phyloP scores from a whole-genome alignment of 2,329 filamentous ascomycete genomes.

The Colletotrichum lupini region DNA sequence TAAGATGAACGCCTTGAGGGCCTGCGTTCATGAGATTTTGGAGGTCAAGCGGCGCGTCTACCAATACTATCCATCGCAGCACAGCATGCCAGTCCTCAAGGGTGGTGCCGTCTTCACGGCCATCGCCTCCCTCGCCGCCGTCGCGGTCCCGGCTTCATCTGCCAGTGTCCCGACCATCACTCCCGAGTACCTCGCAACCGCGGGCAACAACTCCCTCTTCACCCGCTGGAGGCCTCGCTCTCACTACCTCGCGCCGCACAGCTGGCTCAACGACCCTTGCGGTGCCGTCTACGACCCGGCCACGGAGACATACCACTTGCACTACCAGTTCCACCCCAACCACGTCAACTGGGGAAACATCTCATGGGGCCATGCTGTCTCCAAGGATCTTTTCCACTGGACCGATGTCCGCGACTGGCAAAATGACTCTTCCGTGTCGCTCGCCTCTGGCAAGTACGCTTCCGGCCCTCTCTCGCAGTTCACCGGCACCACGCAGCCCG shows the following conservation, averaged over 20 bases:
- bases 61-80: not conserved
- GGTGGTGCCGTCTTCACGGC: slow-evolving; percentile 34
- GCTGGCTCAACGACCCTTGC: slow-evolving; percentile 73
- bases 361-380: slow-evolving; percentile 76
- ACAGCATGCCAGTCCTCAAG: slow-evolving; percentile 33
- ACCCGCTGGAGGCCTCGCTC: slow-evolving; percentile 36
- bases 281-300: slow-evolving; percentile 67
- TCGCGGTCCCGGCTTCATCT: slow-evolving; percentile 12
- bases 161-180: slow-evolving; percentile 26
- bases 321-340: slow-evolving; percentile 67
- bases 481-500: slow-evolving; percentile 32
- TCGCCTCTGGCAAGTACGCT: slow-evolving; percentile 21
- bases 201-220: slow-evolving; percentile 36
- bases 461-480: slow-evolving; percentile 30
- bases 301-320: slow-evolving; percentile 70
- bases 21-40: not conserved
- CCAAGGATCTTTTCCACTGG: slow-evolving; percentile 72
- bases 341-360: slow-evolving; percentile 65
- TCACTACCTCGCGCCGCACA: slow-evolving; percentile 64
- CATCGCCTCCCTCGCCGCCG: slow-evolving; percentile 30
- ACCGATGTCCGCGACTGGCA: slow-evolving; percentile 32
- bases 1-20: slow-evolving; percentile 25
- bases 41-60: slow-evolving; percentile 22
- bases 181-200: slow-evolving; percentile 24
- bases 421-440: slow-evolving; percentile 33